Evolutionary conservation across 768 basidiomycete species (phyloP), one percentile per base, ranked within the genome.

Genomic region (Botryobasidium botryosum): DNA sequence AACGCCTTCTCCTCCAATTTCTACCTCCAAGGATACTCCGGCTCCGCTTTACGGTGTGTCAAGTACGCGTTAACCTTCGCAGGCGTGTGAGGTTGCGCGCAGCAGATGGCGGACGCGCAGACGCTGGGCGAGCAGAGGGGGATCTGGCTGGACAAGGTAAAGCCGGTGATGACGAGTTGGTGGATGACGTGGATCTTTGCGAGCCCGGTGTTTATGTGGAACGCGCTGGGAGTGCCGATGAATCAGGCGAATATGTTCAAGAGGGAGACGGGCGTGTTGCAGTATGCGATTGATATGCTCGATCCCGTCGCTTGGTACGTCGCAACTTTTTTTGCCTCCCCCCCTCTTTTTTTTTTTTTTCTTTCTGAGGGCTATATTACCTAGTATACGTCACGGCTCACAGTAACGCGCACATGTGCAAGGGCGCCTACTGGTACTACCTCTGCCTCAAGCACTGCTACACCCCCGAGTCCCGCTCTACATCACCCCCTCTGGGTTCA

Each of bases 191-290:
- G 36, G 8, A 48, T 50, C 13, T 23, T 46, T n/a, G 37, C 48
- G 27, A 56, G 50, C 18, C 55, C 49, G 2, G 21, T 53, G 45
- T 55, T 78, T 74, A 57, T 77, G 74, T 85, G 82, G 82, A 79
- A 80, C 53, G 79, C 80, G 0, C 61, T 84, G 20, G 82, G 81
- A 13, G 82, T 85, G 3, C 80, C 82, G 3, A 60, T 67, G 50
- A 77, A 78, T 53, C 78, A 82, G 60, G 66, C 75, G 49, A 62
- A 64, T 46, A 74, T 76, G 68, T 60, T 79, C 43, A 52, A 77
- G 21, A n/a, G n/a, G 56, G 59, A 36, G 62, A 63, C 44, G 61
- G 60, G 5, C 6, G 27, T 17, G 18, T 18, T 17, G 17, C 17
- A 36, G 43, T 26, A 52, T 54, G 41, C 44, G 51, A 39, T 29